These are phyloP conservation scores for Talaromyces atroroseus DNA, from an alignment of 2,329 filamentous ascomycete genomes.

Conservation along the genomic window DNA sequence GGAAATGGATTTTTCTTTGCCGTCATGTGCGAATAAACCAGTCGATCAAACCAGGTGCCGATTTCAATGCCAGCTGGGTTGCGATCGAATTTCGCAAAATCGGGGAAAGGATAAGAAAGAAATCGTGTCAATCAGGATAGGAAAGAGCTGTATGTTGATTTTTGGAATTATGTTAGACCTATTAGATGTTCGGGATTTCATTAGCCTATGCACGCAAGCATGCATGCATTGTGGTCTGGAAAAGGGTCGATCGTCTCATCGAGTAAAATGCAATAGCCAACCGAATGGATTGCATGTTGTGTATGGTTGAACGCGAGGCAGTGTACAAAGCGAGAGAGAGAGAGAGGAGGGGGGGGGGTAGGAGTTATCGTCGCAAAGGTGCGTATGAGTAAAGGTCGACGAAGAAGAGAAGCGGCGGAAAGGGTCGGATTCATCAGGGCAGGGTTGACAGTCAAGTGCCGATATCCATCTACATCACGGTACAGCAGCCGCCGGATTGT, in stretches of 20 bases:
- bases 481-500: slow-evolving; percentile 86
- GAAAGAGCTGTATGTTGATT: background rate
- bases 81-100: slow-evolving; percentile 2
- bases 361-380: slow-evolving; percentile 8
- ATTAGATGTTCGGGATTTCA: slow-evolving; percentile 1
- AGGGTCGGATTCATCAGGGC: slow-evolving; percentile 1
- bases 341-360: background rate
- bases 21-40: slow-evolving; percentile 1
- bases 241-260: slow-evolving; percentile 6
- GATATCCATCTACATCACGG: slow-evolving; percentile 68
- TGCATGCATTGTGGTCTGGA: background rate
- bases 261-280: slow-evolving; percentile 11
- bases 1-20: background rate
- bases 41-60: slow-evolving; percentile 9
- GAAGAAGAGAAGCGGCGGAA: slow-evolving; percentile 8
- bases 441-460: background rate
- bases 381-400: slow-evolving; percentile 11
- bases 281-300: slow-evolving; percentile 11
- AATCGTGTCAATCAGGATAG: slow-evolving; percentile 7
- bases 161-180: background rate
- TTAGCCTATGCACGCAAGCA: slow-evolving; percentile 4
- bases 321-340: slow-evolving; percentile 7
- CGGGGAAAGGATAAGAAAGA: background rate
- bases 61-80: background rate
- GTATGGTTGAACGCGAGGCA: slow-evolving; percentile 1